Evolutionary conservation across 148 eudicot species (phyloP).

Genomic region (Silene uniflora): DNA sequence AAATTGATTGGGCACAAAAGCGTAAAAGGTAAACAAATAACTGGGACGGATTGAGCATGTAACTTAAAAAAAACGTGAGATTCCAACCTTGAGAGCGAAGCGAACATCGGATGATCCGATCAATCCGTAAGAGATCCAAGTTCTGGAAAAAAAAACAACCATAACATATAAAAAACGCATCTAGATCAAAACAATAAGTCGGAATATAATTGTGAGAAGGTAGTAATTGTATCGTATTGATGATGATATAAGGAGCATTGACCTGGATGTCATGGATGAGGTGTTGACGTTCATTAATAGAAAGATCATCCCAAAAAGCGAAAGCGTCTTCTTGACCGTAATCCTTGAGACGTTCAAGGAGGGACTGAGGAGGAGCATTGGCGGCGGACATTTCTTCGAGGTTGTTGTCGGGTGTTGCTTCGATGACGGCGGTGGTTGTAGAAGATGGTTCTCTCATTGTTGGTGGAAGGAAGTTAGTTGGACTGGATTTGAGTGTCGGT

Average conservation of each 20-base stretch:
- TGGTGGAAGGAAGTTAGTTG: neutral
- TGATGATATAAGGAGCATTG: neutral
- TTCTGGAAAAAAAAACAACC: conserved; percentile 14
- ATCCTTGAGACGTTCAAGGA: conserved; percentile 86
- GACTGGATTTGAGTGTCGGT: neutral
- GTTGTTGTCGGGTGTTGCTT: neutral
- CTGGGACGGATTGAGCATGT: no score
- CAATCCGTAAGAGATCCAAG: conserved; percentile 84
- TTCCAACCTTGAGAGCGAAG: conserved; percentile 73
- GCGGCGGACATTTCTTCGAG: neutral
- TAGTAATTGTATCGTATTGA: no score
- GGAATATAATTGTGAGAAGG: no score
- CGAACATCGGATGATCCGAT: conserved; percentile 89
- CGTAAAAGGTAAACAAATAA: neutral
- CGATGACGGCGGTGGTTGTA: neutral
- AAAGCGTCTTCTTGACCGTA: conserved; percentile 90
- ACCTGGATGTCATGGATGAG: conserved; percentile 88
- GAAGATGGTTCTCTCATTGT: conserved; percentile 13
- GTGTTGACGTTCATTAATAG: conserved; percentile 52
- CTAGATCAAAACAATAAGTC: neutral
- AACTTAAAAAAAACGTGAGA: neutral
- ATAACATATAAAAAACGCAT: no score
- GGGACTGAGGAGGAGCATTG: conserved; percentile 49
- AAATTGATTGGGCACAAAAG: no score
- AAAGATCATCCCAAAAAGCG: conserved; percentile 85